Evolutionary conservation across 2,329 filamentous ascomycete species (phyloP).

Genomic region (Emmonsia crescens): DNA sequence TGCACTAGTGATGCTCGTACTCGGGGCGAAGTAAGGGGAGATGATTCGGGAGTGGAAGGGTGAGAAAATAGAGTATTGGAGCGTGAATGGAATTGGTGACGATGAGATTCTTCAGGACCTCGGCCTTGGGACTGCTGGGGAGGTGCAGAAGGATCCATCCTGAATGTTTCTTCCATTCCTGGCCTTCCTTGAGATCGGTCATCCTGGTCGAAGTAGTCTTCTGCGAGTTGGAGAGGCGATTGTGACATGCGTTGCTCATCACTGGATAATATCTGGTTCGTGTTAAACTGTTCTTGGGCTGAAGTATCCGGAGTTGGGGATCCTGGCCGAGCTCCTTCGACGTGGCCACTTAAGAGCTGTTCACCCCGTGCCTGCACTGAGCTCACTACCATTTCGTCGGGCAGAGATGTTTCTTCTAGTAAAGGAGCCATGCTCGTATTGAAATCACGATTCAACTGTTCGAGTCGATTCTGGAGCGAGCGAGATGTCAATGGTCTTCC

Average conservation of each 20-base stretch:
- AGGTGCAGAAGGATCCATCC: slow-evolving; percentile 5
- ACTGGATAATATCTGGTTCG: slow-evolving; percentile 17
- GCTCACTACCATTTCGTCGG: neutral
- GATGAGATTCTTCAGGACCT: neutral
- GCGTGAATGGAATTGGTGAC: slow-evolving; percentile 22
- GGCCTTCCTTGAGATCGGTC: slow-evolving; percentile 18
- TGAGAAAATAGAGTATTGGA: slow-evolving; percentile 32
- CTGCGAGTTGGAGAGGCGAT: slow-evolving; percentile 29
- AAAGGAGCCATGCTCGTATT: neutral
- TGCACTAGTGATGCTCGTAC: slow-evolving; percentile 34
- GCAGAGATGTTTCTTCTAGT: neutral
- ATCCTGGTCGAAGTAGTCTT: slow-evolving; percentile 21
- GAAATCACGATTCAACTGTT: slow-evolving; percentile 15
- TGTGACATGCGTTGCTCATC: slow-evolving; percentile 30
- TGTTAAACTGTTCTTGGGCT: slow-evolving; percentile 8
- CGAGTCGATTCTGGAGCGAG: slow-evolving; percentile 21
- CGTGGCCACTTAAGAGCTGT: slow-evolving; percentile 11
- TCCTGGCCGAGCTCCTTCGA: slow-evolving; percentile 8
- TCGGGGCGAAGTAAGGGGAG: slow-evolving; percentile 31
- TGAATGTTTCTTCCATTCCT: slow-evolving; percentile 10
- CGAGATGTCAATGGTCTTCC: slow-evolving; percentile 19
- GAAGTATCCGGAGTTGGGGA: slow-evolving; percentile 11
- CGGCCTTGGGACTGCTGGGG: neutral
- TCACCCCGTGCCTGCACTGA: slow-evolving; percentile 12
- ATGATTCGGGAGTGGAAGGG: slow-evolving; percentile 30